These are phyloP conservation scores for Cryptococcus sp. DNA, from an alignment of 1,284 basidiomycete species.

Conservation along the genomic window DNA sequence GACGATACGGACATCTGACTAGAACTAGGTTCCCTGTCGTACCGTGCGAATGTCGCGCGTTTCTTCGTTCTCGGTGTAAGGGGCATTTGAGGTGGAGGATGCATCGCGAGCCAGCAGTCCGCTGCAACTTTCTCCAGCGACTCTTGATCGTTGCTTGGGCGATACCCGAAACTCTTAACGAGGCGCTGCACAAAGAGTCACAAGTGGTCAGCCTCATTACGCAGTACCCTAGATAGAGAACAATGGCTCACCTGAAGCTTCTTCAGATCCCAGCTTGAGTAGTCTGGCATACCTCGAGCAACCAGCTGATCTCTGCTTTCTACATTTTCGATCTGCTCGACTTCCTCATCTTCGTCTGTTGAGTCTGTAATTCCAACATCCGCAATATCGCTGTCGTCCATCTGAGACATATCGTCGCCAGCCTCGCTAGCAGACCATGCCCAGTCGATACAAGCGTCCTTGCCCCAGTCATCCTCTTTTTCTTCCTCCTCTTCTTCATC, in stretches of 20 bases:
- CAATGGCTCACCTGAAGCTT: constrained; percentile 39
- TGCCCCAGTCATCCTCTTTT: constrained; percentile 24
- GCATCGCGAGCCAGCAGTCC: constrained; percentile 46
- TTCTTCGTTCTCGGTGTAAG: not conserved
- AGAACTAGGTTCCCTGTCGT: constrained; percentile 1
- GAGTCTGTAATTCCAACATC: constrained; percentile 1
- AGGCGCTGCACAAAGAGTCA: constrained; percentile 2
- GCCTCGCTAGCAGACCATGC: constrained; percentile 1
- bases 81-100: constrained; percentile 21
- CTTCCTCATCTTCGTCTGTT: constrained; percentile 14
- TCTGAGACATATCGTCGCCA: constrained; percentile 1
- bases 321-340: constrained; percentile 1
- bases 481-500: constrained; percentile 17
- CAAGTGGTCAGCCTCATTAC: not conserved
- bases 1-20: constrained; percentile 2
- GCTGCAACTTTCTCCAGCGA: constrained; percentile 38
- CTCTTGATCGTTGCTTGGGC: constrained; percentile 26
- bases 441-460: constrained; percentile 26
- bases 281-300: constrained; percentile 44
- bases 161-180: constrained; percentile 39
- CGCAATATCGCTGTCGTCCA: not conserved
- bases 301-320: constrained; percentile 20
- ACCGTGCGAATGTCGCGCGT: not conserved
- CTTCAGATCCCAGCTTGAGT: constrained; percentile 33
- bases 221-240: not conserved